Conservation (phyloP, 2,329 filamentous ascomycete species). For the Colletotrichum musae region DNA sequence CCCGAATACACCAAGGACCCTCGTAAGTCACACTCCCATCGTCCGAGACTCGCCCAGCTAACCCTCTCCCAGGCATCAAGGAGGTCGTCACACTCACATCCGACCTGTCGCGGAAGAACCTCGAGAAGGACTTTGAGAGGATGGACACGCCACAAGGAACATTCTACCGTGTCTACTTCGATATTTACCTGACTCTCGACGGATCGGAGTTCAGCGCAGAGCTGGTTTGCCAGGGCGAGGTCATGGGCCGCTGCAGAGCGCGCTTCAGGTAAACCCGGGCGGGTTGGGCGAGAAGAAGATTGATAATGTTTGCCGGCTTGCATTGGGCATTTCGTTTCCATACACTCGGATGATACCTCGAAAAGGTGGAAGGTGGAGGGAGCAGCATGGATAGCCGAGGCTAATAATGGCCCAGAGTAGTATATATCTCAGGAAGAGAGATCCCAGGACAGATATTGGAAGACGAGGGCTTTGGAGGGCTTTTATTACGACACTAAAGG, state of each 20-base stretch:
- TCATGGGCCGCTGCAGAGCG: constrained; percentile 97
- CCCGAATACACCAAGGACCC: constrained; percentile 99
- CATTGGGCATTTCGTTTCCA: constrained; percentile 40
- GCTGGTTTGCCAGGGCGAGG: constrained; percentile 98
- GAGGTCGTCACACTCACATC: constrained; percentile 98
- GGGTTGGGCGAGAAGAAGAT: constrained; percentile 13
- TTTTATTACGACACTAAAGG: constrained; percentile 39
- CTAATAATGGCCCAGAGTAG: constrained; percentile 40
- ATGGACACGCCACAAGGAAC: constrained; percentile 99
- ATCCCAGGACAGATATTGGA: constrained; percentile 35
- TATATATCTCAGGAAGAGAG: constrained; percentile 40
- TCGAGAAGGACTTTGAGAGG: constrained; percentile 98
- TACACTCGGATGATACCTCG: constrained; percentile 44
- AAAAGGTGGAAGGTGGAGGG: constrained; percentile 38
- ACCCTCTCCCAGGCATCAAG: constrained; percentile 83
- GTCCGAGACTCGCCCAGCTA: constrained; percentile 43
- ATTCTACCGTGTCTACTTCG: constrained; percentile 88
- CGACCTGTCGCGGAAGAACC: constrained; percentile 96
- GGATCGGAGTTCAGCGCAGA: constrained; percentile 98
- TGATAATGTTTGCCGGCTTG: constrained; percentile 29
- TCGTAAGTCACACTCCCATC: constrained; percentile 74
- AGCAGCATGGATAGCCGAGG: constrained; percentile 36
- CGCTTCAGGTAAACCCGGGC: constrained; percentile 77
- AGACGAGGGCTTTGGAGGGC: constrained; percentile 26
- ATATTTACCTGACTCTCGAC: constrained; percentile 92